A percentile compares a stretch with the other conserved stretches of the same genome.
Conservation (phyloP, 2,329 filamentous ascomycete species). For the Penicillium sp. region DNA sequence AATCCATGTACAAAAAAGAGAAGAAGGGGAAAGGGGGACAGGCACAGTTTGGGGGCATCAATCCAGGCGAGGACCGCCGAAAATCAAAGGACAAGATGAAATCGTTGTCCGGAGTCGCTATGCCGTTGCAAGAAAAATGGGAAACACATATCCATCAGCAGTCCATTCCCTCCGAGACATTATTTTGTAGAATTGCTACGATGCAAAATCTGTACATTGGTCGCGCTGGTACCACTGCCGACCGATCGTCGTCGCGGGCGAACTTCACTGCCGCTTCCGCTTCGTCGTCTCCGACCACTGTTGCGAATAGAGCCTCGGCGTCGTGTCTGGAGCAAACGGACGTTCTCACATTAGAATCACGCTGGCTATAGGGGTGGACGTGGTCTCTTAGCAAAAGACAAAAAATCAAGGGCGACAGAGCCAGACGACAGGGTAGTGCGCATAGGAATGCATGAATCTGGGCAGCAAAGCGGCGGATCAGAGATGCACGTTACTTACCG, state of each 20-base stretch:
- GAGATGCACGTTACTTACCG: constrained; percentile 44
- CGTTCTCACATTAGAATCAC: constrained; percentile 50
- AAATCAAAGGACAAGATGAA: constrained; percentile 32
- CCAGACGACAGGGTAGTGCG: constrained; percentile 20
- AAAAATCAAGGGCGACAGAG: constrained; percentile 22
- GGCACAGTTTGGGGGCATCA: constrained; percentile 26
- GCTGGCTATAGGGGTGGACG: constrained; percentile 40
- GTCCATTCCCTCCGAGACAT: constrained; percentile 21
- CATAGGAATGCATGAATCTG: constrained; percentile 26
- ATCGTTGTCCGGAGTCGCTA: constrained; percentile 41
- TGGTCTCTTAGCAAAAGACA: constrained; percentile 45
- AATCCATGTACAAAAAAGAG: constrained; percentile 46
- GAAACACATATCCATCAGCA: constrained; percentile 25
- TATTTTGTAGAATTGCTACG: constrained; percentile 47
- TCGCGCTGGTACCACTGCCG: constrained; percentile 35
- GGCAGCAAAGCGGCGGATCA: constrained; percentile 26
- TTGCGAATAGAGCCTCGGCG: constrained; percentile 45
- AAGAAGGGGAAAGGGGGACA: constrained; percentile 27
- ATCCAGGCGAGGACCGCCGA: constrained; percentile 16
- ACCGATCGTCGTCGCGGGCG: constrained; percentile 45
- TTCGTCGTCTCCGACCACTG: constrained; percentile 40
- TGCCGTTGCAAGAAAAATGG: constrained; percentile 35
- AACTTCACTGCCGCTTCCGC: constrained; percentile 44
- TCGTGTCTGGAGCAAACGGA: constrained; percentile 49
- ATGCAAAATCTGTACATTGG: constrained; percentile 38